These are phyloP conservation scores for Candida sithepensis DNA, from an alignment of 805 yeast genomes.

Conservation along the genomic window DNA sequence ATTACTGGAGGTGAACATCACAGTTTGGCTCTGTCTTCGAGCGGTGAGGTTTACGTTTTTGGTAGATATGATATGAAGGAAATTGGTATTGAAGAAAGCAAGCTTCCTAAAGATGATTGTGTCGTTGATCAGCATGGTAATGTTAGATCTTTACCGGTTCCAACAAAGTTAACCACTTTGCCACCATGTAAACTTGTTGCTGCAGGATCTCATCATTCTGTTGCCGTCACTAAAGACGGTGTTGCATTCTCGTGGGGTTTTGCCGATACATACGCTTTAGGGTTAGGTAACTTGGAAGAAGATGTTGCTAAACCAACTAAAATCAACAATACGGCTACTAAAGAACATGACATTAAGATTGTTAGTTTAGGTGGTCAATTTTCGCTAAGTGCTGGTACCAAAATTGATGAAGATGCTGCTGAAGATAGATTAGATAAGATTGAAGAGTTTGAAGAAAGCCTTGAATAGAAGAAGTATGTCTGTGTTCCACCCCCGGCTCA, in stretches of 20 bases:
- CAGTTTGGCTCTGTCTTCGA: slow-evolving; percentile 65
- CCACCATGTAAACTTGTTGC: slow-evolving; percentile 62
- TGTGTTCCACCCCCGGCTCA: no score
- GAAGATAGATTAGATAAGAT: slow-evolving; percentile 49
- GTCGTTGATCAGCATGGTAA: slow-evolving; percentile 77
- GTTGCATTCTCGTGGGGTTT: slow-evolving; percentile 95
- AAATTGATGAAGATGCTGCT: slow-evolving; percentile 48
- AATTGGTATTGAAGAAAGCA: slow-evolving; percentile 67
- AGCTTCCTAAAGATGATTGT: slow-evolving; percentile 64
- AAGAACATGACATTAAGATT: slow-evolving; percentile 61
- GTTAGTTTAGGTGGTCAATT: slow-evolving; percentile 98
- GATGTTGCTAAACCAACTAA: slow-evolving; percentile 87
- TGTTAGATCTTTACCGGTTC: slow-evolving; percentile 80
- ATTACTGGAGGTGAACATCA: slow-evolving; percentile 97
- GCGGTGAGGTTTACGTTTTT: slow-evolving; percentile 76
- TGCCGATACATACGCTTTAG: slow-evolving; percentile 95
- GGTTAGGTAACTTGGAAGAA: slow-evolving; percentile 80
- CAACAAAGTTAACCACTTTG: slow-evolving; percentile 60
- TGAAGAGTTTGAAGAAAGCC: slow-evolving; percentile 44
- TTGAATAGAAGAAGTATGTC: slow-evolving; percentile 8
- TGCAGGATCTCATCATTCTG: slow-evolving; percentile 88
- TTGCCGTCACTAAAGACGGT: slow-evolving; percentile 84
- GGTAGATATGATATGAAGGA: slow-evolving; percentile 95
- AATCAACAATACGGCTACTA: slow-evolving; percentile 91
- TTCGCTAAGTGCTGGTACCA: slow-evolving; percentile 80